These are phyloP conservation scores for Coemansia sp. DNA, from an alignment of 192 early-diverging fungal species.

Conservation along the genomic window DNA sequence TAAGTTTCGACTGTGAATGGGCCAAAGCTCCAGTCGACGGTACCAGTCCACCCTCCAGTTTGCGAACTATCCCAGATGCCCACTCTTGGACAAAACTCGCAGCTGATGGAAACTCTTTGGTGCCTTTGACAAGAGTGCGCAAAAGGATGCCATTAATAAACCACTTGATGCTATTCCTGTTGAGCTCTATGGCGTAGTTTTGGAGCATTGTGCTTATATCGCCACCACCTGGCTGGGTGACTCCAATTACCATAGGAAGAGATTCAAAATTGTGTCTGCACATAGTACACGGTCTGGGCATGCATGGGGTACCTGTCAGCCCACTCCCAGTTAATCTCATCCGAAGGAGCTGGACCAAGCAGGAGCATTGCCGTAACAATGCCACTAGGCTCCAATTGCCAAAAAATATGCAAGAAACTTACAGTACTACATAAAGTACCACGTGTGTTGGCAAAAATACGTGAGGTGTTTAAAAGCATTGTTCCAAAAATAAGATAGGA, in stretches of 20 bases:
- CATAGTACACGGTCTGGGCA: conserved; percentile 60
- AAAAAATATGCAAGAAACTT: no score
- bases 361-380: conserved; percentile 60
- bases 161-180: conserved; percentile 62
- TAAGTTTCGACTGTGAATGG: conserved; percentile 41
- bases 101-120: conserved; percentile 31
- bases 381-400: conserved; percentile 29
- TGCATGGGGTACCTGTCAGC: conserved; percentile 59
- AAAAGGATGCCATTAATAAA: conserved; percentile 49
- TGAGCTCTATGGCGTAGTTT: conserved; percentile 65
- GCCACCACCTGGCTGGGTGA: conserved; percentile 33
- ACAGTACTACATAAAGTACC: no score
- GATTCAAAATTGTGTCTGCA: conserved; percentile 40
- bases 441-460: no score
- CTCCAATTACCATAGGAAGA: conserved; percentile 32
- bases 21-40: conserved; percentile 40
- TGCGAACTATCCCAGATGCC: conserved; percentile 57
- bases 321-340: conserved; percentile 70
- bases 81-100: conserved; percentile 41
- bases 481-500: no score
- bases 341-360: conserved; percentile 49
- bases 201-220: conserved; percentile 59
- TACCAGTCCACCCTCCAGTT: conserved; percentile 53
- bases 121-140: conserved; percentile 15
- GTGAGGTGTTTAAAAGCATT: no score